phyloP scores from a whole-genome alignment of 192 early-diverging fungal species.

The Linnemannia schmuckeri region DNA sequence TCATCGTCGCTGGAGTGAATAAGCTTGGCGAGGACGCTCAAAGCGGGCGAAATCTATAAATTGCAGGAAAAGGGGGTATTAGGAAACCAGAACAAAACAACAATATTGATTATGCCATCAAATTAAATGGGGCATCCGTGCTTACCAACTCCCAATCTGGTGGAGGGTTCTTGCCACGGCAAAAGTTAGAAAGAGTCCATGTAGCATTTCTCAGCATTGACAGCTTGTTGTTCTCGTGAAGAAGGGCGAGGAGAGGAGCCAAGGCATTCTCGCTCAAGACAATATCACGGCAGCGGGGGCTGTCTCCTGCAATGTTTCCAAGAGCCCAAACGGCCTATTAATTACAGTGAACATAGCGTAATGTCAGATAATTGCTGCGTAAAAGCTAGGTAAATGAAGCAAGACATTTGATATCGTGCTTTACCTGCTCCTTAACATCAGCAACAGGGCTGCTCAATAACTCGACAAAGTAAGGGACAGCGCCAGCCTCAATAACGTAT shows the following conservation, averaged over 20 bases:
- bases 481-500: slow-evolving; percentile 93
- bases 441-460: slow-evolving; percentile 84
- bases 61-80: neutral
- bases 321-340: slow-evolving; percentile 96
- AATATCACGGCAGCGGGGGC: slow-evolving; percentile 89
- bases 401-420: neutral
- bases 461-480: slow-evolving; percentile 93
- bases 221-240: slow-evolving; percentile 92
- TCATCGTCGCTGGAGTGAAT: slow-evolving; percentile 94
- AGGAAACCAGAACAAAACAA: neutral
- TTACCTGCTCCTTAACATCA: slow-evolving; percentile 95
- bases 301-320: slow-evolving; percentile 99
- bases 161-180: slow-evolving; percentile 97
- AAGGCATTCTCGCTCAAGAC: slow-evolving; percentile 88
- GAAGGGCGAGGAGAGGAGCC: slow-evolving; percentile 86
- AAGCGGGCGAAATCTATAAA: slow-evolving; percentile 85
- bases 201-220: slow-evolving; percentile 99
- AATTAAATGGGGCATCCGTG: neutral
- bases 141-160: slow-evolving; percentile 87
- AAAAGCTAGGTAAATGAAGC: neutral
- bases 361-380: neutral
- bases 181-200: slow-evolving; percentile 99
- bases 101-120: neutral
- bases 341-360: neutral
- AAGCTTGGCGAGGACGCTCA: slow-evolving; percentile 91